phyloP scores from a whole-genome alignment of 164 flowering plant species.

The Stephania japonica region DNA sequence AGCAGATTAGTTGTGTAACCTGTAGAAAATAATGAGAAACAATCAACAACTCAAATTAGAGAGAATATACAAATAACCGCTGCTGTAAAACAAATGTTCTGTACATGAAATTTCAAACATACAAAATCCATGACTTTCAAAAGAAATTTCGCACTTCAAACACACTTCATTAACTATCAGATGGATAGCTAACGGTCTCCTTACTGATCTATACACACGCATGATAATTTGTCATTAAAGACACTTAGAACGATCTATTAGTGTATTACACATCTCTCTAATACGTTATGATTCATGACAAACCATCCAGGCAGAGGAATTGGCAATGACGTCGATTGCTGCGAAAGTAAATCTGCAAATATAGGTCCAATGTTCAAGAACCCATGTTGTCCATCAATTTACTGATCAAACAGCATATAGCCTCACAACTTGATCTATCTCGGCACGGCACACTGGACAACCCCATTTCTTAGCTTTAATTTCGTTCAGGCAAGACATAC shows the following conservation, averaged over 20 bases:
- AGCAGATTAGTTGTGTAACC: too few relatives aligned
- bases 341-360: not conserved
- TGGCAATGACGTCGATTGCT: not conserved
- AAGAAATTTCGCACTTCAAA: not conserved
- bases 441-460: slow-evolving; percentile 93
- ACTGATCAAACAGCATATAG: slow-evolving; percentile 57
- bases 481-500: slow-evolving; percentile 86
- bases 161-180: not conserved
- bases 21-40: too few relatives aligned
- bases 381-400: not conserved
- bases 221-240: not conserved
- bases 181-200: not conserved
- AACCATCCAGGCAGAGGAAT: not conserved
- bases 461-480: slow-evolving; percentile 74
- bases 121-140: not conserved
- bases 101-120: not conserved
- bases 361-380: not conserved
- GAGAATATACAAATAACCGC: too few relatives aligned
- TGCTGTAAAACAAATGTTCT: not conserved
- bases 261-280: not conserved
- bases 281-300: not conserved
- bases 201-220: not conserved
- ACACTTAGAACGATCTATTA: not conserved
- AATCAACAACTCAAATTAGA: too few relatives aligned
- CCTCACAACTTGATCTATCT: slow-evolving; percentile 66